Base-by-base conservation (phyloP, 176 grass and related monocot genomes). In the Phoenix dactylifera region DNA sequence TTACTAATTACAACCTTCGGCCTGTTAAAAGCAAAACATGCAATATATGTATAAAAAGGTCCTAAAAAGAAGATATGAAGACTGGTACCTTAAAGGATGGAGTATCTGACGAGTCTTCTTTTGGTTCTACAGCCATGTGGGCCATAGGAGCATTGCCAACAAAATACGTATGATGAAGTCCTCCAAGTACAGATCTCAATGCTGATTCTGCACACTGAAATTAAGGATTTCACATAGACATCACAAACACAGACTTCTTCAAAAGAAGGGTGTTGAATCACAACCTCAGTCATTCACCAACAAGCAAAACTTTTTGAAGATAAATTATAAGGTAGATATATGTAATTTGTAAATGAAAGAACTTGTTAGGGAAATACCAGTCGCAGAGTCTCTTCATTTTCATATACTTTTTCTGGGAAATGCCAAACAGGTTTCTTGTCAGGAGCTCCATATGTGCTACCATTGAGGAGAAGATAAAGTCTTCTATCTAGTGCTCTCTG, bases 101-200 rank as follows among this genome's bases (percentile, higher is more conserved):
- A 68, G 52, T 49, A 59, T 30, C 35, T 12, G 64, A 4, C 3
- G 61, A 77, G 35, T 74, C 75, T 55, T 68, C 86, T 57, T 55
- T 82, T 68, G 73, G 67, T 62, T 83, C 86, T 52, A 81, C 58
- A 29, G 72, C 73, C 84, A 88, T 88, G 64, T 97, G 81, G 62
- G 87, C 87, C 93, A 97, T 97, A 17, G 93, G 93, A 69, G 87
- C 93, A 62, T 97, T 97, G 28, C 92, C 93, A 59, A 97, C 84
- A 78, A 97, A 97, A 77, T 91, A 97, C 5, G 84, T 91, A 75
- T 97, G 61, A 59, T 71, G 16, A 25, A 97, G 93, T 6, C 55
- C 88, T 39, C 87, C 87, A 26, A 97, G 61, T 76, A 97, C 84
- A 67, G 81, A 83, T 63, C 83, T 80, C 69, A 97, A 54, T 50